These are phyloP conservation scores for Komagataella ulmi DNA, from an alignment of 805 yeast species.

Conservation along the genomic window DNA sequence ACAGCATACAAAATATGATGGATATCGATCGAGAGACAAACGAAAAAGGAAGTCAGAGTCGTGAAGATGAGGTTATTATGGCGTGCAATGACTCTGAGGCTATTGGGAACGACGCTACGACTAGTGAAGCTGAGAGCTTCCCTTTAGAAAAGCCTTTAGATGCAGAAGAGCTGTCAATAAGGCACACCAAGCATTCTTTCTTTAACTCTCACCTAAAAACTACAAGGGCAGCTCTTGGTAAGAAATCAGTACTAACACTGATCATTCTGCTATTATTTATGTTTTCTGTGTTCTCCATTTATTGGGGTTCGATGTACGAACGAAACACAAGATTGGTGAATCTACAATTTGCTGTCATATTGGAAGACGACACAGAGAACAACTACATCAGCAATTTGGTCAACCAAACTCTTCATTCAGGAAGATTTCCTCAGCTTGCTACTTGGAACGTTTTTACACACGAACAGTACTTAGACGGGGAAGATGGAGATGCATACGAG, in stretches of 20 bases:
- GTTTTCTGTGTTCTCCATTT: conserved; percentile 25
- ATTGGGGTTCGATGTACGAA: conserved; percentile 34
- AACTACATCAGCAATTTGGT: conserved; percentile 4
- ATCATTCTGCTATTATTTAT: conserved; percentile 21
- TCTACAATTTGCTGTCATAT: conserved; percentile 23
- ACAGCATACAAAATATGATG: background rate
- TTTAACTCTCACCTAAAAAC: background rate
- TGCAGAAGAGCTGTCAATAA: background rate
- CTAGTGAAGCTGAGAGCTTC: background rate
- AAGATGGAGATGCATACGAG: conserved; percentile 6
- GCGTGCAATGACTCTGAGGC: background rate
- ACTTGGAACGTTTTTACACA: conserved; percentile 14
- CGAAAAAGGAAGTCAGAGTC: background rate
- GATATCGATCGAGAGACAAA: background rate
- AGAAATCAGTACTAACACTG: conserved; percentile 7
- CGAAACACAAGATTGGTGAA: conserved; percentile 17
- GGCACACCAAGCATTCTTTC: background rate
- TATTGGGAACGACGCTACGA: background rate
- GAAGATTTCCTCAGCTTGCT: conserved; percentile 18
- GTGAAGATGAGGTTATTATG: background rate
- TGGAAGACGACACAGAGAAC: conserved; percentile 15
- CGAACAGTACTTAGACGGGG: conserved; percentile 24
- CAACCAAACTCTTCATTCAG: background rate
- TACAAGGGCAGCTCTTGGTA: conserved; percentile 5
- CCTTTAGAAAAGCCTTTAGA: background rate